A percentile compares a stretch with the other conserved stretches of the same genome.
These are phyloP conservation scores for Torulaspora franciscae DNA, from an alignment of 805 yeast genomes.

Conservation along the genomic window DNA sequence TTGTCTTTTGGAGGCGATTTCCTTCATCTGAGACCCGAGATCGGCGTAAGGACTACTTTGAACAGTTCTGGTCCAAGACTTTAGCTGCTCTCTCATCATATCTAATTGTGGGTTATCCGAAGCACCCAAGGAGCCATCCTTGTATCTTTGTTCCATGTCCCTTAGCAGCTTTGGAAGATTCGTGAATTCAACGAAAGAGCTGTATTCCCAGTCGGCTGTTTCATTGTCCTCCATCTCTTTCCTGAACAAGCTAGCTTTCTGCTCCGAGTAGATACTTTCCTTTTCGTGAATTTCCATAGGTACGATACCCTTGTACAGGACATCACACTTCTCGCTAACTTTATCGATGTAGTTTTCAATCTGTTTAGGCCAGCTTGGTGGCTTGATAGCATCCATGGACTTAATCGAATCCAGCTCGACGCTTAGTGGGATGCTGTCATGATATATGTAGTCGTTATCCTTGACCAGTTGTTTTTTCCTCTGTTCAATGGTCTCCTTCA, in stretches of 20 bases:
- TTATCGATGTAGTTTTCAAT: conserved; percentile 39
- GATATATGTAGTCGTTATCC: conserved; percentile 88
- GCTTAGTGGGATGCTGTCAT: conserved; percentile 63
- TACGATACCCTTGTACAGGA: conserved; percentile 70
- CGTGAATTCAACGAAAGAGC: conserved; percentile 74
- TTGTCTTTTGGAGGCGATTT: conserved; percentile 34
- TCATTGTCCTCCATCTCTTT: conserved; percentile 68
- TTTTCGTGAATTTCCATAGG: conserved; percentile 86
- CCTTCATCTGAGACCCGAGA: conserved; percentile 35
- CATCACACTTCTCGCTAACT: conserved; percentile 38
- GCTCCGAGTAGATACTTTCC: conserved; percentile 83
- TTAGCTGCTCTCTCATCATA: conserved; percentile 31
- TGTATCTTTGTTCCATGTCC: conserved; percentile 42
- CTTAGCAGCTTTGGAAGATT: conserved; percentile 65
- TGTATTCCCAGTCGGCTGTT: conserved; percentile 71
- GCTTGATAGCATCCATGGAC: conserved; percentile 59
- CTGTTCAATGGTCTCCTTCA: conserved; percentile 35
- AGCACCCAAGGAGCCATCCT: conserved; percentile 30
- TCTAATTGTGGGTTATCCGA: conserved; percentile 22
- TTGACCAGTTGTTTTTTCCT: conserved; percentile 48
- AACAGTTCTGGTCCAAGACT: conserved; percentile 29
- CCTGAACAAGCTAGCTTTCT: conserved; percentile 72
- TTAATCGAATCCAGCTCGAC: conserved; percentile 35
- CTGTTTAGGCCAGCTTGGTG: conserved; percentile 63
- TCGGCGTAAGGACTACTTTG: conserved; percentile 29